A percentile compares a stretch with the other conserved stretches of the same genome.
Evolutionary conservation across 2,329 filamentous ascomycete genomes (phyloP).

Genomic region (Diplodia seriata): DNA sequence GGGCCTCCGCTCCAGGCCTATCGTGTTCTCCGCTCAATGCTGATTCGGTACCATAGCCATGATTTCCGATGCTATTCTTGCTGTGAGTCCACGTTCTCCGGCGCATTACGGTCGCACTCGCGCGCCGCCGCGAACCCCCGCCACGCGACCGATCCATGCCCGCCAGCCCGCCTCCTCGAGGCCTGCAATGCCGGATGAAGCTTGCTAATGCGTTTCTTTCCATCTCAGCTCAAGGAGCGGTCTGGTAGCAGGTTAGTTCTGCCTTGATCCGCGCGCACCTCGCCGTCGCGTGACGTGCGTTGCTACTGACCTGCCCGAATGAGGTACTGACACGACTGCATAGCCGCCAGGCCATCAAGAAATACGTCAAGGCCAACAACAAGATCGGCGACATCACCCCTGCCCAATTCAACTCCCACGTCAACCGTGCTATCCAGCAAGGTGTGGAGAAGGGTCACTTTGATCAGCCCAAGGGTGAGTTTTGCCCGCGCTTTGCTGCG

Average conservation of each 20-base stretch:
- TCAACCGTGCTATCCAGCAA: slow-evolving; percentile 83
- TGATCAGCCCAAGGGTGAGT: slow-evolving; percentile 86
- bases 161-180: slow-evolving; percentile 38
- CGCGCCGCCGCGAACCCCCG: slow-evolving; percentile 44
- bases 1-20: slow-evolving; percentile 46
- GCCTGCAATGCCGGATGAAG: slow-evolving; percentile 31
- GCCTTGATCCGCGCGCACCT: slow-evolving; percentile 38
- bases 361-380: slow-evolving; percentile 77
- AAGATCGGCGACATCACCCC: slow-evolving; percentile 63
- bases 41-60: slow-evolving; percentile 66
- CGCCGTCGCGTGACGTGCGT: slow-evolving; percentile 39
- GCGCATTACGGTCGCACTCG: slow-evolving; percentile 55
- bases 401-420: slow-evolving; percentile 71
- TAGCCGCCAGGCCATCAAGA: slow-evolving; percentile 76
- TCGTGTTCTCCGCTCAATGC: slow-evolving; percentile 61
- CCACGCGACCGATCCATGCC: slow-evolving; percentile 42
- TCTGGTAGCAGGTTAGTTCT: slow-evolving; percentile 71
- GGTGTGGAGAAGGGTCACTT: slow-evolving; percentile 90
- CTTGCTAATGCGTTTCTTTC: slow-evolving; percentile 58
- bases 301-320: slow-evolving; percentile 37
- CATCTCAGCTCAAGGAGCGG: slow-evolving; percentile 70
- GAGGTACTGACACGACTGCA: slow-evolving; percentile 45
- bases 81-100: slow-evolving; percentile 65
- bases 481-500: slow-evolving; percentile 38
- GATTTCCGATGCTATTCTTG: slow-evolving; percentile 75